Percentiles rank a stretch among this genome's conserved stretches.
These are phyloP conservation scores for Eucalyptus lansdowneana DNA, from an alignment of 345 rosid species.

Conservation along the genomic window DNA sequence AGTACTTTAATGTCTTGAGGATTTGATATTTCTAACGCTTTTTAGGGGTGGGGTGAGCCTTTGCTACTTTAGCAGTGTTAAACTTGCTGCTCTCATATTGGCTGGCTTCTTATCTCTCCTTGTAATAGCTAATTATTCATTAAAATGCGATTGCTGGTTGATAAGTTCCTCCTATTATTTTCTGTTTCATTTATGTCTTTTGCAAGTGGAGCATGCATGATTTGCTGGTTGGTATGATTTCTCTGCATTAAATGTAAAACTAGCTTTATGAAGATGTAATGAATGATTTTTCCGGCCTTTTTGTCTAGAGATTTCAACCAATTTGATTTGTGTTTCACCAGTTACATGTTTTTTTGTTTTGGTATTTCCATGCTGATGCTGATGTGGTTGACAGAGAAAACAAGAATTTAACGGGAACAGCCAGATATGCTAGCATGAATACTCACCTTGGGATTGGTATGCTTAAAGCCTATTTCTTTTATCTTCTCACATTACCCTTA, in stretches of 20 bases:
- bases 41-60: neutral
- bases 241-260: neutral
- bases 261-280: neutral
- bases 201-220: neutral
- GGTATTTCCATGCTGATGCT: neutral
- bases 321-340: neutral
- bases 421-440: slow-evolving; percentile 96
- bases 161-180: neutral
- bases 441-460: slow-evolving; percentile 94
- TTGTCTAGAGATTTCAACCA: neutral
- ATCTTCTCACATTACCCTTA: neutral
- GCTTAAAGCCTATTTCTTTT: neutral
- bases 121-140: neutral
- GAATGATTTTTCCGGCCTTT: neutral
- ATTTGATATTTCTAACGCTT: neutral
- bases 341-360: neutral
- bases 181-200: neutral
- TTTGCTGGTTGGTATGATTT: neutral
- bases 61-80: neutral
- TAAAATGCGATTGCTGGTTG: neutral
- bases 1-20: neutral
- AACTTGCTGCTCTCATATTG: neutral
- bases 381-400: slow-evolving; percentile 66
- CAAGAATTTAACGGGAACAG: slow-evolving; percentile 89
- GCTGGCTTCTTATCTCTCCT: neutral